Base-by-base conservation (phyloP, 2,329 filamentous ascomycete genomes). In the Fusarium siculi region DNA sequence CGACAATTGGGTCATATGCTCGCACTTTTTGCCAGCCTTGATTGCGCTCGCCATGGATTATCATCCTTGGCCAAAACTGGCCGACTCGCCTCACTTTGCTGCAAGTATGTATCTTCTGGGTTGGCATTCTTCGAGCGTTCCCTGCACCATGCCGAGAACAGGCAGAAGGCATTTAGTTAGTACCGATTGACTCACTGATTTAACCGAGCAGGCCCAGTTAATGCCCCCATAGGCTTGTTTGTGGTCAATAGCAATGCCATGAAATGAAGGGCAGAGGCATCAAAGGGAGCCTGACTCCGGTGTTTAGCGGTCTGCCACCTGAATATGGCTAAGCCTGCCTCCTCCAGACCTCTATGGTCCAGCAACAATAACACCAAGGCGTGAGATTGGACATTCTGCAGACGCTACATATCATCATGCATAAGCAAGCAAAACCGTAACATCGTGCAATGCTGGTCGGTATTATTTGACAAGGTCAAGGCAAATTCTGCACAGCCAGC, bases 351-450 rank as follows among this genome's bases (percentile, higher is more conserved):
- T 30, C 39, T 40, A 37, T 47, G 42, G 30, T 43, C 65, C 66
- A 49, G 66, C 58, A 57, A 63, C 70, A 34, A 30, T 44, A 43
- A 43, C 30, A 49, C 53, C 43, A 66, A 64, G 56, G 62, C 49
- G 68, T 66, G 52, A 50, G 40, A 57, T 58, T 69, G 50, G 44
- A 37, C 37, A 44, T 61, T 32, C 70, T 67, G 42, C 66, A 60
- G 34, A 42, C 40, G 54, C 62, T 62, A 58, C 70, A 59, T 50
- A 58, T 63, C 43, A 39, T 49, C 58, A 72, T 73, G 71, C 62
- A 58, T 56, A 40, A 59, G 57, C 55, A 72, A 57, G 56, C 59
- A 52, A 74, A 74, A 74, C 55, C 59, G 72, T 74, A 74, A 74
- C 72, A 74, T 74, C 63, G 67, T 66, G 72, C 67, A 74, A 59